phyloP scores from a whole-genome alignment of 2,329 filamentous ascomycete species.

The Trichoderma sp. region DNA sequence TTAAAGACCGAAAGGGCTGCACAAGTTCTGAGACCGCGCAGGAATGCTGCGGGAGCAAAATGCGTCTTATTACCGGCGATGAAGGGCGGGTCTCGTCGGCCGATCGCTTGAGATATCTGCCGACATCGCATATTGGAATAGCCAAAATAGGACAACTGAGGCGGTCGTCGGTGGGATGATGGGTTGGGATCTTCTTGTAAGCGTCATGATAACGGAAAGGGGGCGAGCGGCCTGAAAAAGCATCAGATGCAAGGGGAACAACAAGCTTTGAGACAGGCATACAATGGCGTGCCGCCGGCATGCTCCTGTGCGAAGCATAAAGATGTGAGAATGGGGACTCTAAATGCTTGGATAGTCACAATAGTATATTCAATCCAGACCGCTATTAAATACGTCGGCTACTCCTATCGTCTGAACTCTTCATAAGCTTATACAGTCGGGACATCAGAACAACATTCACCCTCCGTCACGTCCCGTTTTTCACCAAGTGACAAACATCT shows the following conservation, averaged over 20 bases:
- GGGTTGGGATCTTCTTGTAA: background rate
- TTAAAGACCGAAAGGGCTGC: background rate
- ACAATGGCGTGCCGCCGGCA: no score
- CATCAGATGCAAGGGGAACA: background rate
- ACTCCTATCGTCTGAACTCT: background rate
- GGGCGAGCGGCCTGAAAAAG: background rate
- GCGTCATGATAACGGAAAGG: background rate
- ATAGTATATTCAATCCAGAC: background rate
- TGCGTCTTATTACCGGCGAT: slow-evolving; percentile 12
- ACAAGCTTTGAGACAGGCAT: background rate
- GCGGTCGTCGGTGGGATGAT: background rate
- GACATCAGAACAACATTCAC: background rate
- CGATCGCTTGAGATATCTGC: slow-evolving; percentile 10
- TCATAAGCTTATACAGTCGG: background rate
- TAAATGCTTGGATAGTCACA: background rate
- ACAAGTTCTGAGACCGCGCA: background rate
- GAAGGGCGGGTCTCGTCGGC: slow-evolving; percentile 10
- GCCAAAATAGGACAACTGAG: background rate
- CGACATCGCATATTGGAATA: slow-evolving; percentile 6
- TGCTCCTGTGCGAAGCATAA: background rate
- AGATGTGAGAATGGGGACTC: background rate
- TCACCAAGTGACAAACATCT: background rate
- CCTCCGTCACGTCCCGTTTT: background rate
- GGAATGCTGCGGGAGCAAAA: slow-evolving; percentile 12
- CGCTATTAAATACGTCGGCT: background rate